These are phyloP conservation scores for Cutaneotrichosporon cutaneum DNA, from an alignment of 1,284 basidiomycete species.

Conservation along the genomic window DNA sequence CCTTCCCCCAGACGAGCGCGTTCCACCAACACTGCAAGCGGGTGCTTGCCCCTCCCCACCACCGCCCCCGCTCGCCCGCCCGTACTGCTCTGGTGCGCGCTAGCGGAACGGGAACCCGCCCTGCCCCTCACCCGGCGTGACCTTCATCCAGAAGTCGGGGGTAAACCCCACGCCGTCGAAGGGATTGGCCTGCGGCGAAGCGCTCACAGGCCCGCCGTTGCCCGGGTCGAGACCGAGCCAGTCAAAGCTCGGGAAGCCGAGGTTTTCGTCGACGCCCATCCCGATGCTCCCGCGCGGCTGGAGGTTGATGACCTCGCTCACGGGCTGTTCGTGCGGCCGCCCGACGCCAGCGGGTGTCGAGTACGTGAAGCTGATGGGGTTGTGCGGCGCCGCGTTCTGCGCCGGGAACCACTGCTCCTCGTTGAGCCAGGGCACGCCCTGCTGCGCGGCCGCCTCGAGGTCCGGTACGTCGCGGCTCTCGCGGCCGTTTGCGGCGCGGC, in stretches of 20 bases:
- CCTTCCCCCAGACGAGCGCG: too few species aligned
- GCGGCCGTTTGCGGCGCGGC: not conserved
- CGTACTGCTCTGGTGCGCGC: not conserved
- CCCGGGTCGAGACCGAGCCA: constrained; percentile 32
- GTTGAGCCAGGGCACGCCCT: constrained; percentile 6
- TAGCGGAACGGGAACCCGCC: constrained; percentile 39
- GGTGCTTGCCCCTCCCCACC: not conserved
- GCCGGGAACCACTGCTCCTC: constrained; percentile 8
- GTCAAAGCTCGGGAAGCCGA: constrained; percentile 43
- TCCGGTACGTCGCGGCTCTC: constrained; percentile 2
- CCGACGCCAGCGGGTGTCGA: constrained; percentile 20
- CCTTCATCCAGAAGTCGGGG: constrained; percentile 60
- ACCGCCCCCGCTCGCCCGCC: not conserved
- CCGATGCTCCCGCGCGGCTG: constrained; percentile 14
- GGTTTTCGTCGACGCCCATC: constrained; percentile 22
- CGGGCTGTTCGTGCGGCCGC: constrained; percentile 38
- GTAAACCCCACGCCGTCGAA: constrained; percentile 49
- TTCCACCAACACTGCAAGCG: too few species aligned
- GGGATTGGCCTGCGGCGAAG: constrained; percentile 3
- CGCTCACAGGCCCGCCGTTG: not conserved
- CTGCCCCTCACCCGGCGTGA: constrained; percentile 58
- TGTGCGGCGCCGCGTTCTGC: not conserved
- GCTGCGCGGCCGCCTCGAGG: not conserved
- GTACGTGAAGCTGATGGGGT: constrained; percentile 28
- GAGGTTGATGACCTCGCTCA: constrained; percentile 28